Evolutionary conservation across 2,329 filamentous ascomycete species (phyloP).

Genomic region (Curvularia hawaiiensis): DNA sequence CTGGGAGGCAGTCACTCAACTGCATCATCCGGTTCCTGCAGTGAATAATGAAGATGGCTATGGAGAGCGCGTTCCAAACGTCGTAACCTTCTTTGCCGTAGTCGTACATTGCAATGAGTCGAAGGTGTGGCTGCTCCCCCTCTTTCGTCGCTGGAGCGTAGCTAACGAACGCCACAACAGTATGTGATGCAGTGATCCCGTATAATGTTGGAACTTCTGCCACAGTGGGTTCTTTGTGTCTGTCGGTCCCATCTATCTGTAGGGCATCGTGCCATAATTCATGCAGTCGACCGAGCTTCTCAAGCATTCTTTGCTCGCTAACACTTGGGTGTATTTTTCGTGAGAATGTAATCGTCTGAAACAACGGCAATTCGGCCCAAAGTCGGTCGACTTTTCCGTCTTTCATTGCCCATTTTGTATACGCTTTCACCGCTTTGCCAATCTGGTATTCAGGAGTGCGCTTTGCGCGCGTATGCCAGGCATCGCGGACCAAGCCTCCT

Average conservation of each 20-base stretch:
- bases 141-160: constrained; percentile 48
- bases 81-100: constrained; percentile 59
- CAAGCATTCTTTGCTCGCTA: constrained; percentile 51
- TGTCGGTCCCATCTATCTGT: constrained; percentile 21
- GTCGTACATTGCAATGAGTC: constrained; percentile 59
- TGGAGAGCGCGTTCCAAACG: constrained; percentile 64
- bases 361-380: constrained; percentile 49
- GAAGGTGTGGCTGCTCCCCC: constrained; percentile 32
- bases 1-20: constrained; percentile 47
- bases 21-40: constrained; percentile 57
- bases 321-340: constrained; percentile 46
- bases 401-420: constrained; percentile 59
- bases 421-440: constrained; percentile 51
- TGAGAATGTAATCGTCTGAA: constrained; percentile 52
- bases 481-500: constrained; percentile 59
- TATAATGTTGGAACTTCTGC: constrained; percentile 56
- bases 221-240: constrained; percentile 7
- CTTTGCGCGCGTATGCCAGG: constrained; percentile 47
- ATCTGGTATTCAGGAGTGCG: constrained; percentile 49
- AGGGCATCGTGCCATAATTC: constrained; percentile 50
- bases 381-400: constrained; percentile 53
- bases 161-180: constrained; percentile 59
- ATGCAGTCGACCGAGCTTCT: constrained; percentile 52
- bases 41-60: constrained; percentile 62
- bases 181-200: constrained; percentile 59